phyloP scores from a whole-genome alignment of 2,329 filamentous ascomycete genomes.

The Fusarium verticillioides region DNA sequence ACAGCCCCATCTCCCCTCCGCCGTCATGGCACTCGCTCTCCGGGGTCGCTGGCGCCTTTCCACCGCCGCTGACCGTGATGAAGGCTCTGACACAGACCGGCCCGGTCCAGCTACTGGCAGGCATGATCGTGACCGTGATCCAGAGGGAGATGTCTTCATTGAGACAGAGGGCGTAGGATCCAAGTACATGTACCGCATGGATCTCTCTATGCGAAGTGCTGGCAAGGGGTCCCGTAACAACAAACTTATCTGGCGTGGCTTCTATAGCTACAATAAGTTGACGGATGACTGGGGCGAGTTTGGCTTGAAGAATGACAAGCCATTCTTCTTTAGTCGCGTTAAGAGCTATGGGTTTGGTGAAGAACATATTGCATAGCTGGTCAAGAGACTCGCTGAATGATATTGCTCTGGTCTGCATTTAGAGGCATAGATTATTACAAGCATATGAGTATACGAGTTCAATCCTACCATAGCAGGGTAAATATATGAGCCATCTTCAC shows the following conservation, averaged over 20 bases:
- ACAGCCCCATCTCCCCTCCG: conserved; percentile 51
- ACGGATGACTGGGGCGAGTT: conserved; percentile 95
- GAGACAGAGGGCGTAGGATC: conserved; percentile 85
- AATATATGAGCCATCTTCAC: not conserved
- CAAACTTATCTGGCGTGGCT: conserved; percentile 88
- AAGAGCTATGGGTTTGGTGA: conserved; percentile 68
- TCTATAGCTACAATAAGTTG: conserved; percentile 89
- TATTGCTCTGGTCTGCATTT: no score
- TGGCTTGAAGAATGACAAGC: conserved; percentile 69
- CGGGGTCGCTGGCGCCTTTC: conserved; percentile 66
- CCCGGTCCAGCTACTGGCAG: not conserved
- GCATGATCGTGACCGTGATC: conserved; percentile 40
- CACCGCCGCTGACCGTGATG: conserved; percentile 48
- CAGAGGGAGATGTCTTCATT: conserved; percentile 77
- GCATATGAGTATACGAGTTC: not conserved
- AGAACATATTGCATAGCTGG: not conserved
- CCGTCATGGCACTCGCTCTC: conserved; percentile 75
- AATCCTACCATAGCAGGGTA: not conserved
- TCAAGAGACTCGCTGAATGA: not conserved
- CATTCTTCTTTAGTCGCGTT: conserved; percentile 75
- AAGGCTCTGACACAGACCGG: conserved; percentile 31
- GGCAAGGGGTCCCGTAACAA: conserved; percentile 78
- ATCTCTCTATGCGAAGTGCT: conserved; percentile 75
- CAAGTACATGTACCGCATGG: conserved; percentile 88
- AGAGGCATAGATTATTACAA: not conserved